Base-by-base conservation (phyloP, 148 eudicot species). In the Chenopodium album region DNA sequence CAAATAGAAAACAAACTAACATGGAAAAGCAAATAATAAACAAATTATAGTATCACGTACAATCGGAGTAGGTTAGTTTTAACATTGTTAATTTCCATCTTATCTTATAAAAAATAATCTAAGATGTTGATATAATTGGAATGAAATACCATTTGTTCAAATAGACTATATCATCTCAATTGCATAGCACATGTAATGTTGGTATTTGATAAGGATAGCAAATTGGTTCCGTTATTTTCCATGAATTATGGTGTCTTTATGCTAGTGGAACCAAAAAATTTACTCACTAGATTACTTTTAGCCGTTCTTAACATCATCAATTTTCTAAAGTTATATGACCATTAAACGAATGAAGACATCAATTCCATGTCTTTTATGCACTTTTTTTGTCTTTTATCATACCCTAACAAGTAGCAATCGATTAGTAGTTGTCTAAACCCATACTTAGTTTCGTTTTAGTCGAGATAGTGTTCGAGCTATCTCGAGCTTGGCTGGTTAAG, bases 191-290 rank as follows among this genome's bases (percentile, higher is more conserved):
- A 54, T 54, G 60, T 12, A 19, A 60, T 76, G 78, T 76, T 59
- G 47, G 68, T 34, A 23, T 60, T 17, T 17, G 68, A 76, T 76
- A 76, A 76, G 7, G 67, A 76, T 76, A 31, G 28, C 22, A 76
- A 75, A 75, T 4, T 37, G 41, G n/a, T 11, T 59, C 28, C 48
- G 60, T 31, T 76, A 76, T 56, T 76, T 54, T 64, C 78, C 62
- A 56, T 13, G 62, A 60, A 60, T 22, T 10, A 5, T 60, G 65
- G 65, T 2, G 60, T 54, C 60, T 54, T 54, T 54, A 13, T 54
- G 16, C 5, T 12, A 16, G 17, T 54, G 60, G 60, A 54, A 54
- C 16, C 60, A 54, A 52, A 9, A 52, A 10, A 52, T 52, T 10
- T 48, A 48, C 52, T 48, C 1, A 11, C 13, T 48, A 11, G 2